phyloP scores from a whole-genome alignment of 768 basidiomycete genomes.

The Floccularia luteovirens region DNA sequence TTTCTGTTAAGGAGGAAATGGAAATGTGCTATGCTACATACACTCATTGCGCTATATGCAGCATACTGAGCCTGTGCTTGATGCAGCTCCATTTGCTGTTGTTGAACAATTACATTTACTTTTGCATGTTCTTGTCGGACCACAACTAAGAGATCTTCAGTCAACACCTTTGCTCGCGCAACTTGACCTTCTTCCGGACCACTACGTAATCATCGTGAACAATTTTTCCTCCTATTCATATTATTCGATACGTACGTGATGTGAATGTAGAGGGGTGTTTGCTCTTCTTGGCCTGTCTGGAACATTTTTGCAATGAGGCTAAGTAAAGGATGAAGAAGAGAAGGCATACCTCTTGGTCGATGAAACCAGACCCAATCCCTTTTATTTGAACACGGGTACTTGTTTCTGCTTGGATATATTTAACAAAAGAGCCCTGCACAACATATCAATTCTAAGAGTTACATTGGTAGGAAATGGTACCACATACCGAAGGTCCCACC shows the following conservation, averaged over 20 bases:
- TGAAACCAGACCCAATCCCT: slow-evolving; percentile 89
- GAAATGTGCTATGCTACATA: slow-evolving; percentile 22
- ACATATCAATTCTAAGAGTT: not conserved
- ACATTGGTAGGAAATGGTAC: not conserved
- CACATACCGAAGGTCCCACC: slow-evolving; percentile 82
- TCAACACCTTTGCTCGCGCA: slow-evolving; percentile 77
- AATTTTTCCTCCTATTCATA: too few species aligned
- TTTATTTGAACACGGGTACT: slow-evolving; percentile 97
- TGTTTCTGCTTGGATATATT: slow-evolving; percentile 96
- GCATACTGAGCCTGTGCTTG: slow-evolving; percentile 80
- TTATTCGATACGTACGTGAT: slow-evolving; percentile 64
- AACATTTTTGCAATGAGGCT: not conserved
- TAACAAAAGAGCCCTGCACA: slow-evolving; percentile 86
- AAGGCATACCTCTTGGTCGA: slow-evolving; percentile 43
- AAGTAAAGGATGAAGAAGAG: not conserved
- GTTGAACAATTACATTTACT: slow-evolving; percentile 51
- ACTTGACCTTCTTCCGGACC: slow-evolving; percentile 89
- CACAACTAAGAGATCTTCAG: slow-evolving; percentile 86
- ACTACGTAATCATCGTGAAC: too few species aligned
- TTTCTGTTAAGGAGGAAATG: slow-evolving; percentile 2
- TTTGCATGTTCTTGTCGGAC: slow-evolving; percentile 85
- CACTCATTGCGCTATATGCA: slow-evolving; percentile 56
- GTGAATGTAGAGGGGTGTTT: slow-evolving; percentile 88
- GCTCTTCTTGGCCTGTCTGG: slow-evolving; percentile 77
- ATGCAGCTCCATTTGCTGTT: slow-evolving; percentile 83